Evolutionary conservation across 495 filamentous ascomycete genomes (phyloP).

Genomic region (Filosporella fistucella): DNA sequence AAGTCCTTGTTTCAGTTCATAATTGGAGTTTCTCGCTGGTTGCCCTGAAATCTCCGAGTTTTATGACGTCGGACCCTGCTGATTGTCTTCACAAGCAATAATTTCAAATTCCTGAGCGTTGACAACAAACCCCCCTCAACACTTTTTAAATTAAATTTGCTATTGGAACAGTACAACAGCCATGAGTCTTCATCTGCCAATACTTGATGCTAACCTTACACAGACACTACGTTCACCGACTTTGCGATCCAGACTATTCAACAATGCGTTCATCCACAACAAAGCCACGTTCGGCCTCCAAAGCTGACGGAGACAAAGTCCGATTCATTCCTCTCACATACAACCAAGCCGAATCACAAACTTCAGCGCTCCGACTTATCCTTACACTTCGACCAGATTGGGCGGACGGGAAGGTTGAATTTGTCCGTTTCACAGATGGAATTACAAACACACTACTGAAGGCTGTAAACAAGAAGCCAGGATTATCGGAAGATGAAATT

Average conservation of each 20-base stretch:
- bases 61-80: too few relatives aligned
- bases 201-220: too few relatives aligned
- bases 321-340: conserved; percentile 69
- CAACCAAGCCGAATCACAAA: conserved; percentile 66
- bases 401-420: conserved; percentile 78
- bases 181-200: too few relatives aligned
- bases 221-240: conserved; percentile 18
- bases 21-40: too few relatives aligned
- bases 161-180: too few relatives aligned
- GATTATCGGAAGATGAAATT: conserved; percentile 69
- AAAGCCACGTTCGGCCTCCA: not conserved
- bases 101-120: too few relatives aligned
- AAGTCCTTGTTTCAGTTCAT: too few relatives aligned
- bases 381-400: conserved; percentile 80
- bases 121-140: too few relatives aligned
- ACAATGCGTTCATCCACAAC: conserved; percentile 6
- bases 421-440: conserved; percentile 90
- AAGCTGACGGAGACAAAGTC: conserved; percentile 22
- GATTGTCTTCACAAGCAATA: too few relatives aligned
- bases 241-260: too few relatives aligned
- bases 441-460: conserved; percentile 96
- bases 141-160: too few relatives aligned
- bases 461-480: conserved; percentile 74
- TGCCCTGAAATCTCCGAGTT: too few relatives aligned
- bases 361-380: conserved; percentile 73